These are phyloP conservation scores for Monilinia polystroma DNA, from an alignment of 2,329 filamentous ascomycete species.

Conservation along the genomic window DNA sequence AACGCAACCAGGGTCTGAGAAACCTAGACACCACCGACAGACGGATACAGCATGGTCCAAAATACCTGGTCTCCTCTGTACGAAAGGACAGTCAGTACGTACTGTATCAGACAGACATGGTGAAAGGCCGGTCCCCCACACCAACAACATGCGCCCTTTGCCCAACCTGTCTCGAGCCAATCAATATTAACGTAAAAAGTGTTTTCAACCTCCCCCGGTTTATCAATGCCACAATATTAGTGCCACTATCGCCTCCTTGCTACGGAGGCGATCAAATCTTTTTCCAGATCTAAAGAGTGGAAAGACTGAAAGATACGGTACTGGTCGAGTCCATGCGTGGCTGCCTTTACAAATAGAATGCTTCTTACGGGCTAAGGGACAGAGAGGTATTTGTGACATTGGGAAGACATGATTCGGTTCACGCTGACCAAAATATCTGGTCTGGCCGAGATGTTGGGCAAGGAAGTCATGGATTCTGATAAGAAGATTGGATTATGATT, in stretches of 20 bases:
- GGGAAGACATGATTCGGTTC: constrained; percentile 14
- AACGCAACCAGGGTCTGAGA: constrained; percentile 17
- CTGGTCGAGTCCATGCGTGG: constrained; percentile 11
- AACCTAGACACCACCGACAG: neutral
- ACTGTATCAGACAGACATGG: neutral
- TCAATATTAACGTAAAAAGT: constrained; percentile 16
- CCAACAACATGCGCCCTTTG: neutral
- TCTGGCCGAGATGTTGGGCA: neutral
- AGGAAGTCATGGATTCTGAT: constrained; percentile 19
- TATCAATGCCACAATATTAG: too few relatives aligned
- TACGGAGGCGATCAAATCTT: neutral
- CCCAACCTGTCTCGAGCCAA: constrained; percentile 14
- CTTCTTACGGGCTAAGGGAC: constrained; percentile 28
- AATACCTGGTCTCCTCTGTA: neutral
- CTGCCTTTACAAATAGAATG: constrained; percentile 32
- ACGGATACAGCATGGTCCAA: neutral
- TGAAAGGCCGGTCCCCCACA: neutral
- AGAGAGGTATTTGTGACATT: neutral
- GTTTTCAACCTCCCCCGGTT: constrained; percentile 1
- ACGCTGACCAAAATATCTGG: neutral
- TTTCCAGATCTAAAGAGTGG: constrained; percentile 18
- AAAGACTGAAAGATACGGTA: neutral
- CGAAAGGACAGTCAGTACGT: too few relatives aligned
- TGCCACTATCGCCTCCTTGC: too few relatives aligned
- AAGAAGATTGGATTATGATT: constrained; percentile 13